Base-by-base conservation (phyloP, 106 monocot genomes). In the Alisma plantagoaquatica region DNA sequence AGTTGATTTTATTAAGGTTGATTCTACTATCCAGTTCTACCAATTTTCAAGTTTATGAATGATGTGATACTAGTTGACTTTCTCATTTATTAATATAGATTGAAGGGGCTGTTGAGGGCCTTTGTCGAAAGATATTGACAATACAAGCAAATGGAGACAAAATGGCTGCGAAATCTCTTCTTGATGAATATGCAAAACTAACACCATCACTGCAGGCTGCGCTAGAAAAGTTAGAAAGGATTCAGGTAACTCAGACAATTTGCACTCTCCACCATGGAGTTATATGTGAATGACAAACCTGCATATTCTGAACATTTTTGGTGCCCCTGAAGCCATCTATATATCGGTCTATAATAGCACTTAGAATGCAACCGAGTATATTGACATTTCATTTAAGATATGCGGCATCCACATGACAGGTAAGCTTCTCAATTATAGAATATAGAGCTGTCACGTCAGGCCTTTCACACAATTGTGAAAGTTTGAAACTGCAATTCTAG, bases 101-200 rank as follows among this genome's bases (percentile, higher is more conserved):
- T 74, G 84, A 84, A 61, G 81, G 46, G 51, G 89, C 81, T 61
- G 81, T 84, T 43, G 88, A 89, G 63, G 73, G 69, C 44, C 76
- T 96, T 10, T 78, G 96, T 38, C 79, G 81, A 65, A 81, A 89
- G 54, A 96, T 96, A 43, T 46, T 96, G 43, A 84, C 78, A 41
- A 85, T 89, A 50, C 96, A 96, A 53, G 96, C 96, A 30, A 89
- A 54, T 70, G 96, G 96, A 23, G 81, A 96, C 68, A 96, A 89
- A 74, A 43, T 48, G 65, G 73, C 73, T 57, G 96, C 96, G 26
- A 64, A 63, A 18, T 59, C 49, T 27, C 84, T 96, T 59, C 73
- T 96, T 49, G 51, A 79, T 27, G n/a, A 61, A 32, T 89, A 81
- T 69, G 84, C 75, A 43, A 65, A 66, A 66, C 65, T 79, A 63